Percentiles rank a stretch among this genome's conserved stretches.
phyloP scores from a whole-genome alignment of 495 filamentous ascomycete genomes.

The Podospora australis region DNA sequence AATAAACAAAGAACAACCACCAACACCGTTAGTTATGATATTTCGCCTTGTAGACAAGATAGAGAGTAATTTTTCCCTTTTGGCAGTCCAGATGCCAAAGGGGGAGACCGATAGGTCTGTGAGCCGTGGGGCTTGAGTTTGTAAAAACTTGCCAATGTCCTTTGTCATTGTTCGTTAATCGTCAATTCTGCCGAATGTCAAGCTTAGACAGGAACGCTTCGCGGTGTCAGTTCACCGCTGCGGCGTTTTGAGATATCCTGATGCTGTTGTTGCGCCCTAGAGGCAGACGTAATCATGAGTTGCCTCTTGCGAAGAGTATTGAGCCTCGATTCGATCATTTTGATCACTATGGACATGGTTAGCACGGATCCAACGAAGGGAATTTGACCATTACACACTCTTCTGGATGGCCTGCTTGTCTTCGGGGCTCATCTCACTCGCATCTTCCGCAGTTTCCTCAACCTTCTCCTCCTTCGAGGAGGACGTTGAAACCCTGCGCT shows the following conservation, averaged over 20 bases:
- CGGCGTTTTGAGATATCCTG: constrained; percentile 29
- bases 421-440: constrained; percentile 59
- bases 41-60: too few relatives aligned
- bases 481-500: constrained; percentile 30
- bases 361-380: background rate
- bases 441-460: constrained; percentile 28
- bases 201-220: constrained; percentile 35
- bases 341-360: constrained; percentile 33
- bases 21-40: too few relatives aligned
- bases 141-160: constrained; percentile 9
- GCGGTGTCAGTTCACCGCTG: constrained; percentile 40
- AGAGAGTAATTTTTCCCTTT: too few relatives aligned
- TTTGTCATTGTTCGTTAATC: constrained; percentile 17
- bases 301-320: constrained; percentile 37
- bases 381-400: constrained; percentile 34
- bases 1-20: too few relatives aligned
- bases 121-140: constrained; percentile 8
- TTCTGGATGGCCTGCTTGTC: constrained; percentile 68
- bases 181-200: constrained; percentile 3
- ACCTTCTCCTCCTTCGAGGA: constrained; percentile 37
- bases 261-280: constrained; percentile 29
- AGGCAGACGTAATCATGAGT: constrained; percentile 37
- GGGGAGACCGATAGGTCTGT: background rate
- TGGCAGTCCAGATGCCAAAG: too few relatives aligned
- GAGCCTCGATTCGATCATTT: constrained; percentile 38